phyloP scores from a whole-genome alignment of 805 yeast species.

The Candida arabinofermentans region DNA sequence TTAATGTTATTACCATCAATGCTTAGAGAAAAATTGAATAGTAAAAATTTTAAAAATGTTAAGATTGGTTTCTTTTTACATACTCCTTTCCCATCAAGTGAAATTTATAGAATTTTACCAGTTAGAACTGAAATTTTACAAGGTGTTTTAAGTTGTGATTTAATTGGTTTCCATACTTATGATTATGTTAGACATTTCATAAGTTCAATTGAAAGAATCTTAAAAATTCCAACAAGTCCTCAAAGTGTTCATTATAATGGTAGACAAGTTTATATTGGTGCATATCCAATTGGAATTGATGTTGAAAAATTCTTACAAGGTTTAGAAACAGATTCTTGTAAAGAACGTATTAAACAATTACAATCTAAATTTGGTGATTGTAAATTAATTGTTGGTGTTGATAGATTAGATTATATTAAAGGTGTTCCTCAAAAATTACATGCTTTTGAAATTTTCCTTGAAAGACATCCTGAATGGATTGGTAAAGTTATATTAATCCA shows the following conservation, averaged over 20 bases:
- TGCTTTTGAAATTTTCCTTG: conserved; percentile 89
- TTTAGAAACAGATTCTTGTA: conserved; percentile 56
- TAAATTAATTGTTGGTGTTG: conserved; percentile 94
- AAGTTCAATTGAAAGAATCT: conserved; percentile 80
- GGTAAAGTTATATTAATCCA: conserved; percentile 95
- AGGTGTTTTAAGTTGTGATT: conserved; percentile 91
- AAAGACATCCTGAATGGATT: conserved; percentile 96
- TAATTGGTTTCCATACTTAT: conserved; percentile 98
- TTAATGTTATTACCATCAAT: conserved; percentile 91
- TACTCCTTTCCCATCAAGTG: conserved; percentile 97
- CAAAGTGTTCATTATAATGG: conserved; percentile 82
- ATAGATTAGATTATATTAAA: conserved; percentile 91
- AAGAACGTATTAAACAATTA: conserved; percentile 59
- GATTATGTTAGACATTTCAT: conserved; percentile 96
- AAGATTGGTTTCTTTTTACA: conserved; percentile 91
- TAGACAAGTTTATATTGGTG: conserved; percentile 81
- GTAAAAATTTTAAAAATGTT: conserved; percentile 45
- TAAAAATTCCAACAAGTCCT: conserved; percentile 80
- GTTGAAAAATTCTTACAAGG: conserved; percentile 88
- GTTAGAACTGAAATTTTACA: conserved; percentile 87
- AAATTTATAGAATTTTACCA: conserved; percentile 91
- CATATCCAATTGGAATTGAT: conserved; percentile 99
- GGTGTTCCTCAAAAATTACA: conserved; percentile 98
- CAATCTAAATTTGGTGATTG: conserved; percentile 63
- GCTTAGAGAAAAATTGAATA: conserved; percentile 60